These are phyloP conservation scores for Luzula sylvatica DNA, from an alignment of 176 grass and related monocot species.

Conservation along the genomic window DNA sequence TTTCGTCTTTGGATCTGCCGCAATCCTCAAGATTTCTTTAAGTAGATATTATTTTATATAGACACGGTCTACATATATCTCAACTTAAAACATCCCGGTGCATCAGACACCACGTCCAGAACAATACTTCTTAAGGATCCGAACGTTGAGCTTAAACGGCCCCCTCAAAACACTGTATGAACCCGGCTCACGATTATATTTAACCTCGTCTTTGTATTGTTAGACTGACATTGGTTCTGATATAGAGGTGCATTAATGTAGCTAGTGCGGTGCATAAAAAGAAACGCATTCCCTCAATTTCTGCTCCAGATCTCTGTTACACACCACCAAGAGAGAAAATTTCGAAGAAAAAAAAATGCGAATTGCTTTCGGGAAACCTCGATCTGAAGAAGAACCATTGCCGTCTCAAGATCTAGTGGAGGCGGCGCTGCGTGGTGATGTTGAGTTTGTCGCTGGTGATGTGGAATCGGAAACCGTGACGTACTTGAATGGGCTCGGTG, in stretches of 20 bases:
- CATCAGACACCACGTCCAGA: slow-evolving; percentile 4
- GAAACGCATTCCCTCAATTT: background rate
- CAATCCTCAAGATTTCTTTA: background rate
- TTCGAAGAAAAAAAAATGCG: background rate
- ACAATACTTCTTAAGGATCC: background rate
- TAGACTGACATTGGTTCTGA: background rate
- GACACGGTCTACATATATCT: slow-evolving; percentile 1
- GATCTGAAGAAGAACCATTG: slow-evolving; percentile 1
- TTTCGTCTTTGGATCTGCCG: too few relatives aligned
- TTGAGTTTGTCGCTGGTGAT: background rate
- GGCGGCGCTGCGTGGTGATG: slow-evolving; percentile 5
- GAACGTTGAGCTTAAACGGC: slow-evolving; percentile 3
- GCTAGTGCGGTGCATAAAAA: too few relatives aligned
- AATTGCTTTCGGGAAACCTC: background rate
- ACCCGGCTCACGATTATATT: background rate
- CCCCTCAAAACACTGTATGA: slow-evolving; percentile 1
- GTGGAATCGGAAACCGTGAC: background rate
- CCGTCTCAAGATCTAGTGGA: slow-evolving; percentile 5
- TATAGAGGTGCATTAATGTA: background rate
- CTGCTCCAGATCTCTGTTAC: background rate
- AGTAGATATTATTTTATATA: background rate
- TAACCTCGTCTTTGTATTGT: background rate
- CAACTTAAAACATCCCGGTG: too few relatives aligned
- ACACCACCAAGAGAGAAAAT: background rate
- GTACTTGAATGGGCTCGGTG: slow-evolving; percentile 15